Evolutionary conservation across 202 grass and related monocot species (phyloP).

Genomic region (Zoysia matrella): DNA sequence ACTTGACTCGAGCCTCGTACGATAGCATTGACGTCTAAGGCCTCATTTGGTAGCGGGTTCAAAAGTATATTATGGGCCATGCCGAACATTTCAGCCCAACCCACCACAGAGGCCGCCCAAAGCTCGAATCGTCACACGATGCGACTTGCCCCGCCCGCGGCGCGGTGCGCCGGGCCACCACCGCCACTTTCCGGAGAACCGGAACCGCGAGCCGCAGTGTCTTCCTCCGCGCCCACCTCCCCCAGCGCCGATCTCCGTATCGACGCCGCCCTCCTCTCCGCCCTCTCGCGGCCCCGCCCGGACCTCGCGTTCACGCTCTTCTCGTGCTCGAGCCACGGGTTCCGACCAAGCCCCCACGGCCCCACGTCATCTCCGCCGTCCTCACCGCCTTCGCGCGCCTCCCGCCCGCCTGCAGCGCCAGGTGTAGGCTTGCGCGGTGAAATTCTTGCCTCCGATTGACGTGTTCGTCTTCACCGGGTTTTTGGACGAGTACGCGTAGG

Average conservation of each 20-base stretch:
- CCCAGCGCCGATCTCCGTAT: constrained; percentile 20
- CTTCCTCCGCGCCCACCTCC: constrained; percentile 39
- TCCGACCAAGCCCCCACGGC: constrained; percentile 26
- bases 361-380: constrained; percentile 49
- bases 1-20: too few relatives aligned
- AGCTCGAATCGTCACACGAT: background rate
- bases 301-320: constrained; percentile 57
- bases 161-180: too few relatives aligned
- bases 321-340: background rate
- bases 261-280: constrained; percentile 47
- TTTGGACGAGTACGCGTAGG: constrained; percentile 52
- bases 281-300: constrained; percentile 36
- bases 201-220: constrained; percentile 12
- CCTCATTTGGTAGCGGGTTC: too few relatives aligned
- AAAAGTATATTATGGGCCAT: background rate
- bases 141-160: too few relatives aligned
- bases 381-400: constrained; percentile 58
- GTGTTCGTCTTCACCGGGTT: constrained; percentile 48
- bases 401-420: constrained; percentile 21
- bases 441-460: constrained; percentile 29
- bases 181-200: too few relatives aligned
- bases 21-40: too few relatives aligned
- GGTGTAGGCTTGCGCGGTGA: constrained; percentile 48
- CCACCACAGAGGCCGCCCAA: background rate
- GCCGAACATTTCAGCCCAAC: background rate